These are phyloP conservation scores for Colletotrichum truncatum DNA, from an alignment of 2,329 filamentous ascomycete genomes.

Conservation along the genomic window DNA sequence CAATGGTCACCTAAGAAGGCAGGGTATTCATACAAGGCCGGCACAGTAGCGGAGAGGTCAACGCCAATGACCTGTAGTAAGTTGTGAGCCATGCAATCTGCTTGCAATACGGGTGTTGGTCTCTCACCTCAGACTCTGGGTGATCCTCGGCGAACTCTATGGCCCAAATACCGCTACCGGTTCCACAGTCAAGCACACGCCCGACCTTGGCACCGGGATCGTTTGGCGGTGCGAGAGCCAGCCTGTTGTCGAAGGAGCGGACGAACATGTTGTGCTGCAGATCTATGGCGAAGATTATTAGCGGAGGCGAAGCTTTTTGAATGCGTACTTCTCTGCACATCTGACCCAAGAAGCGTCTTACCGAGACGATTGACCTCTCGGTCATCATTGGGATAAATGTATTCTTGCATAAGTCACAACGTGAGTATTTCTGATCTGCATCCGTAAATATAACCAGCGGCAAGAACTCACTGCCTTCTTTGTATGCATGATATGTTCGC, in stretches of 20 bases:
- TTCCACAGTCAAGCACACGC: constrained; percentile 54
- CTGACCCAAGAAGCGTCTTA: background rate
- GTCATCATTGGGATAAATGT: constrained; percentile 4
- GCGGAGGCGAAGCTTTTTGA: no score
- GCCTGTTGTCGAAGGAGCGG: constrained; percentile 41
- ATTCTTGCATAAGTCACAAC: background rate
- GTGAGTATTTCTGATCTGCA: background rate
- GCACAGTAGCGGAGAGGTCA: constrained; percentile 52
- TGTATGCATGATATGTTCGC: constrained; percentile 32
- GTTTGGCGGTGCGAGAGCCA: constrained; percentile 37
- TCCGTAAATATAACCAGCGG: no score
- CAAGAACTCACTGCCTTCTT: constrained; percentile 1
- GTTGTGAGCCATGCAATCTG: no score
- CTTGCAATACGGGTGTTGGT: no score
- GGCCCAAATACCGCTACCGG: constrained; percentile 54
- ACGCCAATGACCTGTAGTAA: constrained; percentile 45
- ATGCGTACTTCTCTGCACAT: no score
- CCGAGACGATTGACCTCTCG: background rate
- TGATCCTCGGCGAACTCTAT: constrained; percentile 52
- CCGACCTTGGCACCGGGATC: constrained; percentile 39
- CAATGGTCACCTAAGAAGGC: no score
- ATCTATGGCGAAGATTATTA: no score
- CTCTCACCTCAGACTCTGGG: constrained; percentile 37
- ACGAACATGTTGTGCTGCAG: constrained; percentile 46
- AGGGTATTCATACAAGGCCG: constrained; percentile 44